Evolutionary conservation across 768 basidiomycete genomes (phyloP).

Genomic region (Kondoa subrosea): DNA sequence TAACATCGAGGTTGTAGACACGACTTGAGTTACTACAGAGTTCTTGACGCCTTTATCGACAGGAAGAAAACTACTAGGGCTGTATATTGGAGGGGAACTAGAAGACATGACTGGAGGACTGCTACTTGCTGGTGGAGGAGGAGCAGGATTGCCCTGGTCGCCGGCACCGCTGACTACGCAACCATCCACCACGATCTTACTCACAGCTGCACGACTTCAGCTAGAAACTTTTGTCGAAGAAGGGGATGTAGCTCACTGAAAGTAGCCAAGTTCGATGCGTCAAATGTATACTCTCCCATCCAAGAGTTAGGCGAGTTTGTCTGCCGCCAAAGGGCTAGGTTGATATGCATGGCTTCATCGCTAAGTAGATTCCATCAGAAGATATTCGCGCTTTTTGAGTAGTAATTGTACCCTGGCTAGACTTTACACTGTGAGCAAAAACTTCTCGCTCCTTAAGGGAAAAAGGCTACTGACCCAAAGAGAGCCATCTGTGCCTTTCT

Average conservation of each 20-base stretch:
- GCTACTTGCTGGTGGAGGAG: no score
- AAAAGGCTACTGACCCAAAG: no score
- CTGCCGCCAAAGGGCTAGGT: background rate
- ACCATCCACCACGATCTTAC: background rate
- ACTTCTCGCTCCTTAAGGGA: no score
- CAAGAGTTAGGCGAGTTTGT: background rate
- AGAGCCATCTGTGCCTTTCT: no score
- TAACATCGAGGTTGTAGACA: no score
- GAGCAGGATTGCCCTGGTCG: no score
- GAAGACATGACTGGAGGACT: no score
- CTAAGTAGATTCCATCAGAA: background rate
- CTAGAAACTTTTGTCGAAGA: background rate
- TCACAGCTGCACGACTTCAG: background rate
- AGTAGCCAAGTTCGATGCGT: background rate
- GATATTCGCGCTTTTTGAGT: background rate
- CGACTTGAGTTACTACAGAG: no score
- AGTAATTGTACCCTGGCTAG: background rate
- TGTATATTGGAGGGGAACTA: no score
- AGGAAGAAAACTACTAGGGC: no score
- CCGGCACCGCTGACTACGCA: background rate
- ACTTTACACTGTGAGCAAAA: no score
- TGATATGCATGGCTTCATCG: background rate
- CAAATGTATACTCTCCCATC: background rate
- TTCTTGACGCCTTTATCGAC: no score
- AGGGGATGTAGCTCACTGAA: background rate